Conservation (phyloP, 805 yeast genomes). For the Starmerella bombicola region DNA sequence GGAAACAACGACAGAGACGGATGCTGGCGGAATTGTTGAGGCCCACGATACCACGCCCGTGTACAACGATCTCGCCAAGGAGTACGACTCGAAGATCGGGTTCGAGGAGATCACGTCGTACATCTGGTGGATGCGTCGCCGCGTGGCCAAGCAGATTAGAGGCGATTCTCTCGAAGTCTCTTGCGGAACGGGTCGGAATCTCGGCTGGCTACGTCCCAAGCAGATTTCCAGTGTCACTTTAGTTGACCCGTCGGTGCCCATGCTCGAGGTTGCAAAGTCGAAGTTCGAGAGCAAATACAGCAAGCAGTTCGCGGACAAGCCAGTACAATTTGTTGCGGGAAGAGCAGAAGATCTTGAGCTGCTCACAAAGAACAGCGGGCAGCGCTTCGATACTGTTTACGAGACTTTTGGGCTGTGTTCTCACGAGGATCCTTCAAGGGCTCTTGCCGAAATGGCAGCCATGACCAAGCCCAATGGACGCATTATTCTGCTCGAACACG, state of each 20-base stretch:
- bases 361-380: conserved; percentile 35
- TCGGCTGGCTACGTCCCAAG: conserved; percentile 54
- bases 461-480: conserved; percentile 83
- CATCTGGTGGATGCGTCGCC: conserved; percentile 48
- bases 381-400: conserved; percentile 74
- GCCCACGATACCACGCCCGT: conserved; percentile 55
- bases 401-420: conserved; percentile 96
- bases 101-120: conserved; percentile 47
- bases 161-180: conserved; percentile 94
- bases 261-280: conserved; percentile 69
- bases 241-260: conserved; percentile 68
- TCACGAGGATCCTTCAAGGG: conserved; percentile 81
- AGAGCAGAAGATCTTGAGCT: conserved; percentile 68
- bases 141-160: conserved; percentile 61
- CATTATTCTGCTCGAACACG: conserved; percentile 81
- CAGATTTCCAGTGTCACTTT: conserved; percentile 63
- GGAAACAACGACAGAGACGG: no score
- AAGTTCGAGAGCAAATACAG: conserved; percentile 52
- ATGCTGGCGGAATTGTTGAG: conserved; percentile 15
- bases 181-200: conserved; percentile 91
- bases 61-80: conserved; percentile 59
- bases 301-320: conserved; percentile 24
- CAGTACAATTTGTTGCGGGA: conserved; percentile 85
- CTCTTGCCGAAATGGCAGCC: conserved; percentile 57
- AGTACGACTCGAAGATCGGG: conserved; percentile 69